These are phyloP conservation scores for Nicotiana benthamiana DNA, from an alignment of 257 asterid species.

Conservation along the genomic window DNA sequence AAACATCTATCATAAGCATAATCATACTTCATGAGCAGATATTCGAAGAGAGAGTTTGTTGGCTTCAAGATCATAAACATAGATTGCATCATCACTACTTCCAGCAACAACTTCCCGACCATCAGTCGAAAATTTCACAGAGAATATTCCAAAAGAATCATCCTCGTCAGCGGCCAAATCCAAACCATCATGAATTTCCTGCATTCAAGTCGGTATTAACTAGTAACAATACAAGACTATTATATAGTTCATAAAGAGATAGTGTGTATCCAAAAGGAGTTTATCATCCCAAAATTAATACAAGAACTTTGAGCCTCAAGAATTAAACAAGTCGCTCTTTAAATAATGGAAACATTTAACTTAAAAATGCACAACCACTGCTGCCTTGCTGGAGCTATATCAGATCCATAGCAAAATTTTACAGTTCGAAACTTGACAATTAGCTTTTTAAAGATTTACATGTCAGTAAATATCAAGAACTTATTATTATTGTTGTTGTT, in stretches of 20 bases:
- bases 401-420: not conserved
- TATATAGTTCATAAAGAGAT: not conserved
- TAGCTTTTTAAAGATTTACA: too few species aligned
- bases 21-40: slow-evolving; percentile 56
- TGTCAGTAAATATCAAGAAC: too few species aligned
- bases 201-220: slow-evolving; percentile 7
- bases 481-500: too few species aligned
- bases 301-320: not conserved
- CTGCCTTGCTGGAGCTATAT: not conserved
- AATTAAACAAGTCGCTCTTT: not conserved
- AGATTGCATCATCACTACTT: slow-evolving; percentile 68
- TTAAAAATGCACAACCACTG: not conserved
- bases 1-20: not conserved
- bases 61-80: slow-evolving; percentile 83
- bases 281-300: not conserved
- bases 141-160: slow-evolving; percentile 71
- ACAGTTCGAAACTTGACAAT: not conserved
- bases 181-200: slow-evolving; percentile 82
- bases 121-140: slow-evolving; percentile 70
- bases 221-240: not conserved
- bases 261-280: not conserved
- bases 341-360: not conserved
- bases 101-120: slow-evolving; percentile 93
- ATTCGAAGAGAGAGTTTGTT: slow-evolving; percentile 60
- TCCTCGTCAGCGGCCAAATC: slow-evolving; percentile 48